A percentile compares a stretch with the other conserved stretches of the same genome.
Evolutionary conservation across 2,329 filamentous ascomycete genomes (phyloP).

Genomic region (Penicillium sp.): DNA sequence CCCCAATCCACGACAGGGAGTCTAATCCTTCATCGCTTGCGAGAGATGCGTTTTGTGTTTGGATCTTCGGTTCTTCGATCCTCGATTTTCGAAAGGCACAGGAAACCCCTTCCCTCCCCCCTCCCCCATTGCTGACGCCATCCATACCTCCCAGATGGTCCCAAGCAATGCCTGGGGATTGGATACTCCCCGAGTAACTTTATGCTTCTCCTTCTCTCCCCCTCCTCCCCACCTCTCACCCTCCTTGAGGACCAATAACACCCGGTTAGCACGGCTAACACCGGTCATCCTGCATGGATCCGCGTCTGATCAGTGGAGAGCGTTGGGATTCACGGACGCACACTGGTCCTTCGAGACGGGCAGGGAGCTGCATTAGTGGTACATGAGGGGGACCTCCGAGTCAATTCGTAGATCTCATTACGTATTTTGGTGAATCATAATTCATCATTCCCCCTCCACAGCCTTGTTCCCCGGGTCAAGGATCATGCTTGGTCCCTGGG

Average conservation of each 20-base stretch:
- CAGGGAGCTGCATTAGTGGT: slow-evolving; percentile 1
- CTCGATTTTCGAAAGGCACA: too few relatives aligned
- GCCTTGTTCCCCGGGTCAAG: background rate
- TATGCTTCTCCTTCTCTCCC: slow-evolving; percentile 16
- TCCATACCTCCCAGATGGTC: slow-evolving; percentile 5
- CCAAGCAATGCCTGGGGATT: slow-evolving; percentile 1
- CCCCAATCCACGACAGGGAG: background rate
- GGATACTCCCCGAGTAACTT: slow-evolving; percentile 28
- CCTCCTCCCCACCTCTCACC: background rate
- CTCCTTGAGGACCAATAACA: slow-evolving; percentile 3
- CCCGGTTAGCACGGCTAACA: background rate
- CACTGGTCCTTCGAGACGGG: background rate
- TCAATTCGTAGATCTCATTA: slow-evolving; percentile 5
- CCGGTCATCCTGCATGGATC: slow-evolving; percentile 13
- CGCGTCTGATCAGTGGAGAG: slow-evolving; percentile 6
- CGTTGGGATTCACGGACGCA: background rate
- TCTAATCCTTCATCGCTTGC: background rate
- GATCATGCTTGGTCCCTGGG: background rate
- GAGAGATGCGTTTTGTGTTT: too few relatives aligned
- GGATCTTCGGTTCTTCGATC: too few relatives aligned
- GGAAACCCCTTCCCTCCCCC: too few relatives aligned
- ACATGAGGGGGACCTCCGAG: background rate
- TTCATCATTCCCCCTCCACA: background rate
- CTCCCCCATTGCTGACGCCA: slow-evolving; percentile 7
- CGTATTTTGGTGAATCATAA: background rate